phyloP scores from a whole-genome alignment of 257 asterid genomes.

The Hygrophila difformis region DNA sequence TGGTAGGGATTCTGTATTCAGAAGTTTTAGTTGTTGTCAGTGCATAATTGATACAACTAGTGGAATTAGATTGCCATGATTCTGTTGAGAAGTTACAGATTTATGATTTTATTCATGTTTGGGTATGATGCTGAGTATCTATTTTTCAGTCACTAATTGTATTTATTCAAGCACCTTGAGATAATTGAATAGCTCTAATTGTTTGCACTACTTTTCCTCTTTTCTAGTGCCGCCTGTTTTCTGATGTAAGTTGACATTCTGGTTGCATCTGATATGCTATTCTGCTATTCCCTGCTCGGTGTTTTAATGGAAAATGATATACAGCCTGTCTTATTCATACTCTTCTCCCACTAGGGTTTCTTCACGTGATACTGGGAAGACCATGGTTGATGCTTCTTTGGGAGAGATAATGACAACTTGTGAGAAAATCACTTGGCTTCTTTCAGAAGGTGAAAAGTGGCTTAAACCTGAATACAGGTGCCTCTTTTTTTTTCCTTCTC shows the following conservation, averaged over 20 bases:
- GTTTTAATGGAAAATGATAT: constrained; percentile 4
- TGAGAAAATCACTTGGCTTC: constrained; percentile 96
- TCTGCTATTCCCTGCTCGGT: not conserved
- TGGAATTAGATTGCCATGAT: too few relatives aligned
- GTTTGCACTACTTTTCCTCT: constrained; percentile 4
- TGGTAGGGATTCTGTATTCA: too few relatives aligned
- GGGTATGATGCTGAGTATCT: too few relatives aligned
- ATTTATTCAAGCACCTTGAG: too few relatives aligned
- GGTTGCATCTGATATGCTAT: not conserved
- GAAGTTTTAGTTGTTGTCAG: too few relatives aligned
- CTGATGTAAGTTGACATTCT: not conserved
- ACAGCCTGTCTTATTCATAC: constrained; percentile 16
- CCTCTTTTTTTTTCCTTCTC: constrained; percentile 1
- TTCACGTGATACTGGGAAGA: constrained; percentile 97
- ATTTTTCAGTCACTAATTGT: too few relatives aligned
- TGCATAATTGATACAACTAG: too few relatives aligned
- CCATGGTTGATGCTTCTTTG: constrained; percentile 97
- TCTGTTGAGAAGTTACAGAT: too few relatives aligned
- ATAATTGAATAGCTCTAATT: too few relatives aligned
- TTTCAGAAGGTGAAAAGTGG: constrained; percentile 96
- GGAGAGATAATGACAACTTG: constrained; percentile 99
- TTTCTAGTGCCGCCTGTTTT: constrained; percentile 14
- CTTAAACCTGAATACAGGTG: constrained; percentile 93
- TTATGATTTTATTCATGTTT: too few relatives aligned
- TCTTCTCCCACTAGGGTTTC: constrained; percentile 55